Base-by-base conservation (phyloP, 345 rosid species). In the Cardamine resedifolia region DNA sequence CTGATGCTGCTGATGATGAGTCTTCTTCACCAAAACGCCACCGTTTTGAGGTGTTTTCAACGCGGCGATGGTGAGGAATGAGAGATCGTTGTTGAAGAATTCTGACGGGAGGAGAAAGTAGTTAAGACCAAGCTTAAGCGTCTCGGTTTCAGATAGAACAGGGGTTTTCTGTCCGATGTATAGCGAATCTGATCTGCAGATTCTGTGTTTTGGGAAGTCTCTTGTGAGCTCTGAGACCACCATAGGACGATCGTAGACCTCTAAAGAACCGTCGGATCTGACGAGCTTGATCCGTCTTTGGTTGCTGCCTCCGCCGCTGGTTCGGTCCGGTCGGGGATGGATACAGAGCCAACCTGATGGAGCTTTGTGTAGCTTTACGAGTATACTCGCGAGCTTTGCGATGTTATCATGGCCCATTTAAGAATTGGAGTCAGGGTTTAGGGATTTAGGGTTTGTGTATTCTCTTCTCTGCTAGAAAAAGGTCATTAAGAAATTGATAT, bases 151-250 rank as follows among this genome's bases (percentile, higher is more conserved):
- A 0, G 97, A 82, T 12, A 92, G 80, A 34, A 90, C 76, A 4
- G 87, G 96, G 15, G 88, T 87, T 70, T 85, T 90, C 69, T 82
- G 96, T 4, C 98, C 98, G 41, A 92, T 92, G 85, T 86, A 90
- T 56, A 92, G 84, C 0, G 82, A 78, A 69, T 88, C 93, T 1
- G 96, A 90, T 52, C 86, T 84, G 74, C 96, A 92, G 16, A 92
- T 81, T 73, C 85, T 69, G 81, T 92, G 98, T 71, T 88, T 90
- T 1, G 96, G 93, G 59, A 85, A 87, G 75, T 86, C 85, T 41
- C 30, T 28, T 79, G 88, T 74, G 19, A 92, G 82, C 70, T 90
- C 86, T 2, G 91, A 79, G 16, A 79, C 98, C 0, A 56, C 48
- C 39, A 90, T 34, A 4, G 93, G 96, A 3, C 78, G 79, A 59